Conservation (phyloP, 78 protist genomes). For the Dictyostelium firmibasis region DNA sequence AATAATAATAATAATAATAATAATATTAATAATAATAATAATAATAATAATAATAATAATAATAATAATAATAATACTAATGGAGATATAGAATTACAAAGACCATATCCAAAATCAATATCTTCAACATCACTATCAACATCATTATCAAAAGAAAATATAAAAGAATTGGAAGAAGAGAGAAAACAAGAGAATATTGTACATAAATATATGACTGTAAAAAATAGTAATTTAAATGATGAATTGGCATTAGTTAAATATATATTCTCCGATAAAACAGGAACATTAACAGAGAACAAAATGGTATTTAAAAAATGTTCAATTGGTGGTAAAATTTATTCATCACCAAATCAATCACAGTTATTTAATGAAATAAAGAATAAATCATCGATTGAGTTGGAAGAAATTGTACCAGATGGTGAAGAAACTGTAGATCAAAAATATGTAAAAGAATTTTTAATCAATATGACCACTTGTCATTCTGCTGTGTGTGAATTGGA, state of each 20-base stretch:
- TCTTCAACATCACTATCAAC: constrained; percentile 48
- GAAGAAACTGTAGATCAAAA: background rate
- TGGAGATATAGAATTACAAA: background rate
- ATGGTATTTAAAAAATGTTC: constrained; percentile 75
- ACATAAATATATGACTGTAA: constrained; percentile 34
- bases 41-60: background rate
- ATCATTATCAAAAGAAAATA: constrained; percentile 85
- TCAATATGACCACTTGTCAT: constrained; percentile 20
- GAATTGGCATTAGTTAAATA: constrained; percentile 75
- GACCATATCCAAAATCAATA: background rate
- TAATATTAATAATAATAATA: background rate
- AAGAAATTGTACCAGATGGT: background rate
- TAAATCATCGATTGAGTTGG: background rate
- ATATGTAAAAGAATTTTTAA: background rate
- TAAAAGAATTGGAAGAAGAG: constrained; percentile 34
- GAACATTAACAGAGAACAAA: constrained; percentile 85
- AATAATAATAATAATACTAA: background rate
- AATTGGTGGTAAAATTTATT: constrained; percentile 19
- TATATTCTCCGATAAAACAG: constrained; percentile 84
- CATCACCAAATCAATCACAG: background rate
- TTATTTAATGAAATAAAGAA: background rate
- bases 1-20: background rate
- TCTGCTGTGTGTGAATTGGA: background rate
- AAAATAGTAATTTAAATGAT: constrained; percentile 68
- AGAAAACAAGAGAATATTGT: background rate